Base-by-base conservation (phyloP, 2,329 filamentous ascomycete genomes). In the Aspergillus puulaauensis region DNA sequence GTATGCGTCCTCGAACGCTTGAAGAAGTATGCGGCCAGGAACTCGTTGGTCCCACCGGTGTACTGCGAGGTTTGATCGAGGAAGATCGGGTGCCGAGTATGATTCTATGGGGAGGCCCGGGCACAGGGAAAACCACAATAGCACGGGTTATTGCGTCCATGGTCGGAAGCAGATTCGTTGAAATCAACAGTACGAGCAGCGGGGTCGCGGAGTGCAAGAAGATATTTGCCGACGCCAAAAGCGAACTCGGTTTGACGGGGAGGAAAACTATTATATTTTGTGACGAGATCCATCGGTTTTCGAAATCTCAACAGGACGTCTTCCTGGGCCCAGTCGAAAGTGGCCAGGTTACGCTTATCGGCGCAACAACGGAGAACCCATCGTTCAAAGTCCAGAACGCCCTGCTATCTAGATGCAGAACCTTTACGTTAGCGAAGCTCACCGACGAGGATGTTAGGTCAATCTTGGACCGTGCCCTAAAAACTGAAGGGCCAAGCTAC, bases 211-310 rank as follows among this genome's bases (percentile, higher is more conserved):
- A 98, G 73, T 93, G 90, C 82, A 96, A 97, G 77, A 95, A 92
- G 79, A 83, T 97, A 54, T 97, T 98, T 68, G 79, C 82, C 21
- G 92, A 97, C 64, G 93, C 95, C 0, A 86, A 85, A 59, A 90
- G 87, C 68, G 95, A 98, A 72, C 77, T 92, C 47, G 79, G 81
- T 1, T 79, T 98, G 52, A 96, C 91, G 0, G 93, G 93, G 1
- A 84, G 92, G 60, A 93, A 90, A 77, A 98, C 95, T 0, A 96
- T 99, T 62, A 86, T 99, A 62, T 99, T 99, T 73, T 97, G 93
- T 77, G 95, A 99, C 77, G 95, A 98, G 79, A 95, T 97, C 48
- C 92, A 96, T 75, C 80, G 93, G 27, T 96, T 96, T 79, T 90
- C 84, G 65, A 97, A 96, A 76, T 83, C 87, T 0, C 95, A 98